Base-by-base conservation (phyloP, 768 basidiomycete species). In the Fomitopsis pulvina region DNA sequence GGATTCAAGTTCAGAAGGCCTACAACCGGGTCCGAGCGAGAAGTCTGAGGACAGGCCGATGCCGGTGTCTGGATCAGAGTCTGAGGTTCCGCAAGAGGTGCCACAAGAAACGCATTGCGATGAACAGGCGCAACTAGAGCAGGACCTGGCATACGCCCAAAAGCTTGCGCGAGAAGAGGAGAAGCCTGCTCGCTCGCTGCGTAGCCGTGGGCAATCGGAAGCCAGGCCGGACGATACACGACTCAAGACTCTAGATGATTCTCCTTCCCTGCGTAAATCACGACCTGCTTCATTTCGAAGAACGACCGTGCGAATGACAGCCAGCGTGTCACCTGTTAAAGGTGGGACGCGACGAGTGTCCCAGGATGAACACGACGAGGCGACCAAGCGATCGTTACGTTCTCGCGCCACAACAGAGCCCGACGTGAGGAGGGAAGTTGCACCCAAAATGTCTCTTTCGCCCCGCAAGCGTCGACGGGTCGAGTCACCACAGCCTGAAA, bases 401-500 rank as follows among this genome's bases (percentile, higher is more conserved):
- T 62, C 66, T 27, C 53, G 67, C 21, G 59, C 66, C 26, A 64
- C 60, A 37, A 60, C 62, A 4, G 61, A 57, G 42, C 58, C 51
- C 12, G 27, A 39, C 18, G 37, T 29, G 29, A 55, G 55, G 42
- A 43, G 51, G 24, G 48, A 49, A 10, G 30, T 45, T 25, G 29
- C 54, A 14, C 30, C 56, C 11, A 27, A 39, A 14, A 49, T 55
- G 45, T 58, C 57, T 22, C 48, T 30, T 4, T 60, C 59, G 9
- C 57, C 60, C 38, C 56, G 57, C 26, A 63, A 67, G 53, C 63
- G 66, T 32, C 57, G 63, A 34, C 63, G 64, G n/a, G 59, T 64
- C 39, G 60, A 65, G 41, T 63, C 62, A 2, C 48, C 57, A 21
- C 62, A 65, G 1, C 55, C 56, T 6, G 50, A 54, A 42, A 52